Evolutionary conservation across 2,329 filamentous ascomycete species (phyloP), one percentile per base, ranked within the genome.

Genomic region (Cercospora janseana): DNA sequence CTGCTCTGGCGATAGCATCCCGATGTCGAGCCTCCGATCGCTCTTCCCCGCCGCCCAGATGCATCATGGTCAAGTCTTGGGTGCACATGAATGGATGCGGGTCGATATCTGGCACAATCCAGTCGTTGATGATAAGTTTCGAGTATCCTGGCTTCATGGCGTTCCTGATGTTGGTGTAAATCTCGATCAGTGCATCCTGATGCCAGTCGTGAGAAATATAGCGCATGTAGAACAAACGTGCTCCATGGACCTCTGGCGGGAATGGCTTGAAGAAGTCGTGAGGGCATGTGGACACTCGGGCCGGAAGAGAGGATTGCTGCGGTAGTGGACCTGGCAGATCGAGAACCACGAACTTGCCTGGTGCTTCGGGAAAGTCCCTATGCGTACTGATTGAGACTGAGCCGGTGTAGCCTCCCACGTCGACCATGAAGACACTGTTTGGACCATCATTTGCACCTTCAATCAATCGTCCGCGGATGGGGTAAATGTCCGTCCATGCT

Each of bases 231-330:
- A 66, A 66, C 2, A 54, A 55, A 6, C 61, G 41, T 3, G 63
- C 64, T 13, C 47, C 55, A 13, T 29, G 32, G 24, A 54, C 46
- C 21, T 62, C 42, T 4, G 67, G 55, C 7, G 58, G 57, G 38
- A 68, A 64, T 6, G 63, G 57, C 0, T 61, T 65, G 49, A 64
- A 66, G 31, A 70, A 63, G 40, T 70, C 66, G 46, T 69, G 67
- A 13, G 44, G 46, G 20, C 53, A 42, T 26, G 34, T 47, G 34
- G 60, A 54, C 26, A 63, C 47, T 3, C 51, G 44, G 4, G 34
- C 15, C 42, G 46, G 46, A 2, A 42, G 26, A 10, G 41, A 31
- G 3, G 41, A 40, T 15, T n/a, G 23, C 32, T 28, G 18, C 7
- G 20, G 44, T 31, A 37, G 31, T 20, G 16, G 28, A 15, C 16